These are phyloP conservation scores for Pseudogymnoascus sp. DNA, from an alignment of 2,329 filamentous ascomycete species.

Conservation along the genomic window DNA sequence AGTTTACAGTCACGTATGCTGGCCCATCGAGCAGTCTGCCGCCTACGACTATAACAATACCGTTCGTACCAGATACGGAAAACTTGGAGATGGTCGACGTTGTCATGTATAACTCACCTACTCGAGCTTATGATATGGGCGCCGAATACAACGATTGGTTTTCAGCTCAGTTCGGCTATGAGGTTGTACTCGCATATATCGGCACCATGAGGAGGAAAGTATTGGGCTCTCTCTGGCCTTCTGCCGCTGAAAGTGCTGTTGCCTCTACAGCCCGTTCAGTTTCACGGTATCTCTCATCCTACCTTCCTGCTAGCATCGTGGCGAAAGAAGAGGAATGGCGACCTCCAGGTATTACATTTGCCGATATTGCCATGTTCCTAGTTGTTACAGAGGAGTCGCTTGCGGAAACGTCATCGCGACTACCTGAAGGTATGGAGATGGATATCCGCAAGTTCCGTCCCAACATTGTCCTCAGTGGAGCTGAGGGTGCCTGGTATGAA, in stretches of 20 bases:
- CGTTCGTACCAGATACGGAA: constrained; percentile 45
- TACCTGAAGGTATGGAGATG: constrained; percentile 45
- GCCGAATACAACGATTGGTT: constrained; percentile 58
- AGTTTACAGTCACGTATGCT: constrained; percentile 33
- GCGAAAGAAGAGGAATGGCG: neutral
- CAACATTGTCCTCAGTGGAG: constrained; percentile 62
- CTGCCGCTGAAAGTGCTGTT: constrained; percentile 19
- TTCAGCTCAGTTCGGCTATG: constrained; percentile 56
- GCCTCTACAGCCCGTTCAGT: constrained; percentile 29
- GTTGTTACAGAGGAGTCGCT: constrained; percentile 65
- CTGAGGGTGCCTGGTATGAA: constrained; percentile 54
- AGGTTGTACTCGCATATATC: constrained; percentile 56
- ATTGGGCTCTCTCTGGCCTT: constrained; percentile 51
- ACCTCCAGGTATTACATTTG: constrained; percentile 51
- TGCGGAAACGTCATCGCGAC: constrained; percentile 53
- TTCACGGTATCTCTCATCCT: constrained; percentile 29
- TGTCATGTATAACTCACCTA: constrained; percentile 52
- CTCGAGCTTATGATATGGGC: constrained; percentile 58
- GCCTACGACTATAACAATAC: constrained; percentile 33
- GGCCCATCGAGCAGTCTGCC: constrained; percentile 18
- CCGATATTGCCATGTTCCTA: constrained; percentile 70
- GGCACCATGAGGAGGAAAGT: constrained; percentile 54
- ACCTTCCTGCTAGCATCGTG: constrained; percentile 22
- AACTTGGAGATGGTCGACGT: constrained; percentile 44
- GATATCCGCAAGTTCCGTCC: constrained; percentile 66